A percentile compares a stretch with the other conserved stretches of the same genome.
phyloP scores from a whole-genome alignment of 495 filamentous ascomycete genomes.

The Xylaria venustula region DNA sequence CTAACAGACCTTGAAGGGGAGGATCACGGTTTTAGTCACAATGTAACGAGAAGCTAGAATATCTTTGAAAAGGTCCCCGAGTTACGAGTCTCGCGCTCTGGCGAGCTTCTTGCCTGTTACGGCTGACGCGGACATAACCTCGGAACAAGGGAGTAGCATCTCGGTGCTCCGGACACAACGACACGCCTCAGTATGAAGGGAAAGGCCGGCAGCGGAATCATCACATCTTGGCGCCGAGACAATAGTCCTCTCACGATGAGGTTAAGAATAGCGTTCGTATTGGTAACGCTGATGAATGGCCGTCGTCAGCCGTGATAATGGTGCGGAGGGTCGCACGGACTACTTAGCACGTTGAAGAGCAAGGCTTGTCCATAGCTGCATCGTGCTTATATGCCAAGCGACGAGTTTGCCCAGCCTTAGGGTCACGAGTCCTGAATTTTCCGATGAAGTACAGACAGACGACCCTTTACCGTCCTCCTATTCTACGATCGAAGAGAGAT shows the following conservation, averaged over 20 bases:
- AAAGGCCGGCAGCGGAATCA: no score
- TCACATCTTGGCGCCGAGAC: slow-evolving; percentile 12
- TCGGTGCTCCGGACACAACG: background rate
- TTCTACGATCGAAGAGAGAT: background rate
- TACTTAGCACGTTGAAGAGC: background rate
- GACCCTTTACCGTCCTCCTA: background rate
- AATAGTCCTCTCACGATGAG: background rate
- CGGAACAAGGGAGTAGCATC: background rate
- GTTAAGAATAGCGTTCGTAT: background rate
- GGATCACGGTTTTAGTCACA: background rate
- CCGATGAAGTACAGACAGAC: background rate
- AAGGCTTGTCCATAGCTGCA: background rate
- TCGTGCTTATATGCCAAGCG: background rate
- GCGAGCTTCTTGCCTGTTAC: background rate
- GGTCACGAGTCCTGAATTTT: background rate
- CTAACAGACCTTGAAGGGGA: background rate
- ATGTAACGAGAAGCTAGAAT: background rate
- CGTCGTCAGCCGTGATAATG: background rate
- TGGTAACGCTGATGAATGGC: slow-evolving; percentile 10
- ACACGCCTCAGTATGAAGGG: background rate
- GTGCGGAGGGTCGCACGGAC: slow-evolving; percentile 5
- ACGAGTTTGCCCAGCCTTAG: background rate
- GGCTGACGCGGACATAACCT: slow-evolving; percentile 2
- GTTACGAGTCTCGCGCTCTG: background rate
- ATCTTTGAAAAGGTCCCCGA: background rate